Base-by-base conservation (phyloP, 257 asterid species). In the Linaria vulgaris region DNA sequence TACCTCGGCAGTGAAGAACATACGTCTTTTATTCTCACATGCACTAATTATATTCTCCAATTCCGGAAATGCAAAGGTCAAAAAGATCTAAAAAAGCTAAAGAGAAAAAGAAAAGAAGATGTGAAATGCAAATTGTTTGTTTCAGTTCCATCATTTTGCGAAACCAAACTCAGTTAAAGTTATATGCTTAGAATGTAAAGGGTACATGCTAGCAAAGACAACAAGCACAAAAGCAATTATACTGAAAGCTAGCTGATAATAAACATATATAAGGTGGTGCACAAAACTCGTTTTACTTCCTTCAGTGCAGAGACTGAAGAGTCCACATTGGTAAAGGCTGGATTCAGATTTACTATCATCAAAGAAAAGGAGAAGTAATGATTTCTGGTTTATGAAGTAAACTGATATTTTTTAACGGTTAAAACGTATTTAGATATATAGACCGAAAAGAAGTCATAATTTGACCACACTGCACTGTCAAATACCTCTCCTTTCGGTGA, bases 401-500 rank as follows among this genome's bases (percentile, higher is more conserved):
- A 47, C 50, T 22, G 19, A 54, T n/a, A 66, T 8, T 52, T 64
- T 72, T 64, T 43, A 70, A 60, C 30, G 41, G 46, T 41, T 22
- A 50, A 39, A 53, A 16, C 64, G 59, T 66, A 65, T 47, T 45
- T 56, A 19, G 56, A 53, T 71, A 45, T 3, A 66, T 58, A 56
- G 55, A 20, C 46, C 15, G 20, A n/a, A n/a, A 45, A 60, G 46
- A 65, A 20, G 44, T 46, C 31, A 39, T 43, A 20, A 49, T 48
- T 59, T 37, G 23, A 64, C 44, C 30, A 12, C 34, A 5, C 20
- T 46, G 61, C 39, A 43, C 21, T 47, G 45, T 34, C 43, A 38
- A 70, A 63, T 76, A 87, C 94, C 96, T 87, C 70, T 85, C 83
- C 69, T 61, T 74, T 58, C 84, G 86, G 58, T 46, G 76, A 50